Evolutionary conservation across 371 early-diverging fungal species (phyloP).

Genomic region (Mucor lusitanicus): DNA sequence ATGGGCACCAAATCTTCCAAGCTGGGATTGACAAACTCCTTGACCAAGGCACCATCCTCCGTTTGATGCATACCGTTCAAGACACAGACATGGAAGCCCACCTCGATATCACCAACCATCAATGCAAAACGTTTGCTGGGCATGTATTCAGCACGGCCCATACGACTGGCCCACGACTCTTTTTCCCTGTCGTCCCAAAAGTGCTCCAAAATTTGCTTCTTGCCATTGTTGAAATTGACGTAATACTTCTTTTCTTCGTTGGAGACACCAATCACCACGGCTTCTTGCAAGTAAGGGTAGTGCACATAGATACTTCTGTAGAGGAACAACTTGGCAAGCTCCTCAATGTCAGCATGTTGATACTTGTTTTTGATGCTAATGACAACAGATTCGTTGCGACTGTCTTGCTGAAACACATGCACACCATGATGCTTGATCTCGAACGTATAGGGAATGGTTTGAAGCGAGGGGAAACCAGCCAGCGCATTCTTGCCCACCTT

Average conservation of each 20-base stretch:
- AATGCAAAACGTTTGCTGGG: conserved; percentile 66
- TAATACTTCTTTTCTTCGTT: conserved; percentile 72
- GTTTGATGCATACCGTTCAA: conserved; percentile 73
- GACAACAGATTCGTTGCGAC: conserved; percentile 83
- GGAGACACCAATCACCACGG: conserved; percentile 73
- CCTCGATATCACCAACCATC: conserved; percentile 69
- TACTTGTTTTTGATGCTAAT: conserved; percentile 61
- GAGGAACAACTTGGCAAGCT: conserved; percentile 53
- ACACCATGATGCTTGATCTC: conserved; percentile 77
- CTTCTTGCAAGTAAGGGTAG: conserved; percentile 90
- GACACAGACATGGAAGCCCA: conserved; percentile 69
- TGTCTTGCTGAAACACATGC: conserved; percentile 83
- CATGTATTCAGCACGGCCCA: conserved; percentile 59
- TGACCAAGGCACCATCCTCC: conserved; percentile 81
- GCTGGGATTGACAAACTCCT: conserved; percentile 76
- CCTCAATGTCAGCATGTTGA: conserved; percentile 47
- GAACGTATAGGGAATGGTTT: conserved; percentile 73
- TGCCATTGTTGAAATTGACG: conserved; percentile 42
- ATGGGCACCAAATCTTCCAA: conserved; percentile 68
- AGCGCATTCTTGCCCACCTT: conserved; percentile 65
- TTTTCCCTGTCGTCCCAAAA: conserved; percentile 52
- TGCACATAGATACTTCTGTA: conserved; percentile 67
- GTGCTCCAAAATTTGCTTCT: conserved; percentile 46
- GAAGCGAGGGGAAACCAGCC: conserved; percentile 92
- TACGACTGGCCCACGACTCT: conserved; percentile 56